Percentiles rank a stretch among this genome's conserved stretches.
phyloP scores from a whole-genome alignment of 176 grass and related monocot genomes.

The Cymbopogon citratus region DNA sequence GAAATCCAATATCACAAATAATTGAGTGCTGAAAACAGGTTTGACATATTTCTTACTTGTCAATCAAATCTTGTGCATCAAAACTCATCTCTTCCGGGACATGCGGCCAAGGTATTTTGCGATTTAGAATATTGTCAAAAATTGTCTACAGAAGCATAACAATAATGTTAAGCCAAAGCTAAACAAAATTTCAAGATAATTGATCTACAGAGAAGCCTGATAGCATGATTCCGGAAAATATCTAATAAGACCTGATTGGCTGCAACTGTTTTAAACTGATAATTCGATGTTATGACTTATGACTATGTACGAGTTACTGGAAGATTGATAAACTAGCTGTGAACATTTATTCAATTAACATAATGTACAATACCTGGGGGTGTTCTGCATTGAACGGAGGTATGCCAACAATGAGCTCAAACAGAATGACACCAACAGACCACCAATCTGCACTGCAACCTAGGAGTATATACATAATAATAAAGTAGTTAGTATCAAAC shows the following conservation, averaged over 20 bases:
- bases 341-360: conserved; percentile 17
- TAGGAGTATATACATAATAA: conserved; percentile 32
- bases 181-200: conserved; percentile 17
- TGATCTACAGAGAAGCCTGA: conserved; percentile 11
- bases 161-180: conserved; percentile 33
- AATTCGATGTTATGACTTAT: background rate
- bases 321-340: background rate
- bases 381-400: conserved; percentile 99
- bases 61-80: conserved; percentile 86
- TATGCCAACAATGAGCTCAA: conserved; percentile 98
- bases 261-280: background rate
- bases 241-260: background rate
- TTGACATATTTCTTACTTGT: conserved; percentile 69
- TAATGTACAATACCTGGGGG: conserved; percentile 59
- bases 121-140: conserved; percentile 99
- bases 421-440: conserved; percentile 98
- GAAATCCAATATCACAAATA: conserved; percentile 18
- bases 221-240: background rate
- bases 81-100: conserved; percentile 89
- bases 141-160: conserved; percentile 68
- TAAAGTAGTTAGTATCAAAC: conserved; percentile 4
- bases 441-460: conserved; percentile 99
- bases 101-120: conserved; percentile 95
- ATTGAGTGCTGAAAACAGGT: conserved; percentile 14
- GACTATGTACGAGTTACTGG: background rate